Evolutionary conservation across 768 basidiomycete genomes (phyloP).

Genomic region (Lactarius tabidus): DNA sequence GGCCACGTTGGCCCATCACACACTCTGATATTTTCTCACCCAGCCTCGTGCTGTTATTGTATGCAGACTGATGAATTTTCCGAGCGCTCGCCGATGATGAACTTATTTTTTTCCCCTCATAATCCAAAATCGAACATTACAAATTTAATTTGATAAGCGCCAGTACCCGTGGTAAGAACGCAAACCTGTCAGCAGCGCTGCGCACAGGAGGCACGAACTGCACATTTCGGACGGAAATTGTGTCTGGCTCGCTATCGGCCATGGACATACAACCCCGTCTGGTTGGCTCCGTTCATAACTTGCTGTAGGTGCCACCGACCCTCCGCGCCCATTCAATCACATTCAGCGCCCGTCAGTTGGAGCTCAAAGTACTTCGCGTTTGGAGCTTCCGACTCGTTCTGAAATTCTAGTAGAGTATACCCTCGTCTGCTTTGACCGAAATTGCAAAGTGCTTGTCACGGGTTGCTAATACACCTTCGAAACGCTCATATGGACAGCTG

Average conservation of each 20-base stretch:
- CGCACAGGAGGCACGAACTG: not conserved
- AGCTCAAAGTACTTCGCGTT: not conserved
- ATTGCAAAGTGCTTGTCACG: not conserved
- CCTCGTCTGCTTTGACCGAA: not conserved
- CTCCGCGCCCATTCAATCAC: not conserved
- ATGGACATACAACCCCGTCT: constrained; percentile 1
- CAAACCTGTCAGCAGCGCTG: not conserved
- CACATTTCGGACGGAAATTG: not conserved
- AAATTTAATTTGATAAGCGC: not conserved
- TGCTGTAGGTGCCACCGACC: not conserved
- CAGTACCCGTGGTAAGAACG: not conserved
- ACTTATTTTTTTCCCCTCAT: not conserved
- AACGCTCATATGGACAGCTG: not conserved
- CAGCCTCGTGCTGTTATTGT: not conserved
- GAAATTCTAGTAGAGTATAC: not conserved
- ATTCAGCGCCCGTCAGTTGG: not conserved
- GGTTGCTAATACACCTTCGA: not conserved
- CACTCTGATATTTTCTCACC: not conserved
- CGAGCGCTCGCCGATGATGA: not conserved
- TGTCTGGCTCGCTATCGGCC: not conserved
- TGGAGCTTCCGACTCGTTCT: not conserved
- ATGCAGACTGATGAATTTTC: not conserved
- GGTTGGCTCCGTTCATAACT: constrained; percentile 3
- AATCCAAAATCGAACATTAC: not conserved
- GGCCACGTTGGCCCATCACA: not conserved